Percentiles rank a stretch among this genome's conserved stretches.
phyloP scores from a whole-genome alignment of 108 stramenopile genomes.

The Skeletonema marinoi region DNA sequence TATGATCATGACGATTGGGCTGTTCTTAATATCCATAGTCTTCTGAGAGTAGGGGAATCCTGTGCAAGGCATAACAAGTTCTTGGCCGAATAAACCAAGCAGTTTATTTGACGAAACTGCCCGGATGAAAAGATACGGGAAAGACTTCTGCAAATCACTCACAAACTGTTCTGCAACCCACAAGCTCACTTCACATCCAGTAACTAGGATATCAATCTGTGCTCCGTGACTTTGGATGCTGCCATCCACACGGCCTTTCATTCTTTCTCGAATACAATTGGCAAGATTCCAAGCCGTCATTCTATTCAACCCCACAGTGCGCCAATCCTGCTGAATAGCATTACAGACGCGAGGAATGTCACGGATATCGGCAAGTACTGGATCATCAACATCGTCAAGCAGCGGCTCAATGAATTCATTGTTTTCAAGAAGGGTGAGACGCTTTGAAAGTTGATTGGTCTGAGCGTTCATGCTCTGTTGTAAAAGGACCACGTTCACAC shows the following conservation, averaged over 20 bases:
- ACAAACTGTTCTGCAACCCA: slow-evolving; percentile 75
- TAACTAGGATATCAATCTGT: slow-evolving; percentile 53
- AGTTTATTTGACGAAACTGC: slow-evolving; percentile 60
- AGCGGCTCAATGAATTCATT: slow-evolving; percentile 55
- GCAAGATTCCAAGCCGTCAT: slow-evolving; percentile 60
- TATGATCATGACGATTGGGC: slow-evolving; percentile 56
- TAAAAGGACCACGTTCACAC: slow-evolving; percentile 41
- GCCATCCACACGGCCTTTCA: slow-evolving; percentile 41
- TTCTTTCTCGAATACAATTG: slow-evolving; percentile 41
- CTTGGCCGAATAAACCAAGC: slow-evolving; percentile 59
- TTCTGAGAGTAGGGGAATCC: slow-evolving; percentile 48
- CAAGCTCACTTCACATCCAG: slow-evolving; percentile 62
- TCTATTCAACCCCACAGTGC: slow-evolving; percentile 39
- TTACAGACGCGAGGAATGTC: slow-evolving; percentile 47
- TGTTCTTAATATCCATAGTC: slow-evolving; percentile 42
- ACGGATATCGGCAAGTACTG: slow-evolving; percentile 41
- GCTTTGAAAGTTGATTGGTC: slow-evolving; percentile 17
- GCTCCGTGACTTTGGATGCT: slow-evolving; percentile 33
- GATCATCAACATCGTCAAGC: slow-evolving; percentile 34
- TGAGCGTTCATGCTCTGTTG: slow-evolving; percentile 33
- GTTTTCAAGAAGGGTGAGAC: slow-evolving; percentile 47
- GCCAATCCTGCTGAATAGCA: slow-evolving; percentile 52
- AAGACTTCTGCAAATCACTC: slow-evolving; percentile 50
- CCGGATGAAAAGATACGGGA: slow-evolving; percentile 55
- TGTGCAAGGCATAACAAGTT: slow-evolving; percentile 47